Evolutionary conservation across 371 early-diverging fungal species (phyloP).

Genomic region (Circinella umbellata): DNA sequence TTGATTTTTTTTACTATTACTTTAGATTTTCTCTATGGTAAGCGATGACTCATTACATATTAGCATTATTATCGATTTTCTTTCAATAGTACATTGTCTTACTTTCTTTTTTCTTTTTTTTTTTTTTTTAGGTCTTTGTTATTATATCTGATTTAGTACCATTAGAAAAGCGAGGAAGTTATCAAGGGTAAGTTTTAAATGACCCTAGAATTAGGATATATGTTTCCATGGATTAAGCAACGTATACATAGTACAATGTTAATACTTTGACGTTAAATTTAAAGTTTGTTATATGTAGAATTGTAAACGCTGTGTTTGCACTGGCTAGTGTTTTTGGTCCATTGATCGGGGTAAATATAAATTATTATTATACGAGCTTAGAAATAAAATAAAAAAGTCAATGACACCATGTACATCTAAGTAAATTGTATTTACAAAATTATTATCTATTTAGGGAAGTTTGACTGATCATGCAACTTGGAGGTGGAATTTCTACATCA

Average conservation of each 20-base stretch:
- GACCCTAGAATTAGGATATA: too few species aligned
- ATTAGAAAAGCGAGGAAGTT: slow-evolving; percentile 59
- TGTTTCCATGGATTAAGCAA: too few species aligned
- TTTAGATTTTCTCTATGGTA: slow-evolving; percentile 23
- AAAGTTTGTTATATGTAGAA: not conserved
- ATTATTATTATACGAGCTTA: too few species aligned
- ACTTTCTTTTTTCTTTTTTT: too few species aligned
- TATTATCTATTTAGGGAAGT: slow-evolving; percentile 29
- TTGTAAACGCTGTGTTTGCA: slow-evolving; percentile 54
- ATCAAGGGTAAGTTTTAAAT: slow-evolving; percentile 44
- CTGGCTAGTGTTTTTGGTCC: slow-evolving; percentile 50
- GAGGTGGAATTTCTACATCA: slow-evolving; percentile 58
- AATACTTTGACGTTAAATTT: too few species aligned
- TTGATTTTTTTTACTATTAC: not conserved
- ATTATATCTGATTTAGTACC: slow-evolving; percentile 67
- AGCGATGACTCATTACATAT: not conserved
- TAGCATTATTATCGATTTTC: too few species aligned
- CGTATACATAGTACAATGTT: too few species aligned
- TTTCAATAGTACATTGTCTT: not conserved
- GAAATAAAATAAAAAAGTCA: too few species aligned
- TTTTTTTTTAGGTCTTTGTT: slow-evolving; percentile 43
- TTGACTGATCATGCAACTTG: slow-evolving; percentile 49
- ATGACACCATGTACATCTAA: too few species aligned
- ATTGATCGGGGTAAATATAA: slow-evolving; percentile 44
- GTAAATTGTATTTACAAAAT: too few species aligned